These are phyloP conservation scores for Apiospora rasikravindrae DNA, from an alignment of 2,329 filamentous ascomycete species.

Conservation along the genomic window DNA sequence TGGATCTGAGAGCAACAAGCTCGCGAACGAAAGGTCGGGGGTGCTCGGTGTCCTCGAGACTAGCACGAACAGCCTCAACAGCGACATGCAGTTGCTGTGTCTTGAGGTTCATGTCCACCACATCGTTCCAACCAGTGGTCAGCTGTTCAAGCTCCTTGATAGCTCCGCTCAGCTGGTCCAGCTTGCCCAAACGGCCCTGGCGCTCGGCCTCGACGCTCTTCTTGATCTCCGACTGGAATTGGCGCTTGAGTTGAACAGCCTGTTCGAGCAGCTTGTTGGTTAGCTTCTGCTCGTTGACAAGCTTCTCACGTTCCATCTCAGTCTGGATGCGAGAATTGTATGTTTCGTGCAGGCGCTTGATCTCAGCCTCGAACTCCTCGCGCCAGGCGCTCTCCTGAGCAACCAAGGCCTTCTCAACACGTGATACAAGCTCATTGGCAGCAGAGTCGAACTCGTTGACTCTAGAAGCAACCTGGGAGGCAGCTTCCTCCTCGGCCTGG, in stretches of 20 bases:
- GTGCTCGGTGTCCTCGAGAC: constrained; percentile 74
- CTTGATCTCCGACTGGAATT: constrained; percentile 80
- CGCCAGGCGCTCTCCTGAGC: constrained; percentile 83
- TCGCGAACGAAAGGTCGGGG: constrained; percentile 90
- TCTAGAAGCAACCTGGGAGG: constrained; percentile 75
- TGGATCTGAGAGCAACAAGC: constrained; percentile 92
- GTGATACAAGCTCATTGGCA: constrained; percentile 83
- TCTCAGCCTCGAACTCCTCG: constrained; percentile 85
- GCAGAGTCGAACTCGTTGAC: constrained; percentile 83
- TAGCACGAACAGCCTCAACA: constrained; percentile 88
- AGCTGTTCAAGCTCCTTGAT: constrained; percentile 87
- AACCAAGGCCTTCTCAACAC: constrained; percentile 84
- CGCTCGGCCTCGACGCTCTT: constrained; percentile 88
- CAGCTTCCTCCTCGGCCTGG: constrained; percentile 71
- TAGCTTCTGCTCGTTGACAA: constrained; percentile 81
- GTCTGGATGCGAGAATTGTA: constrained; percentile 83
- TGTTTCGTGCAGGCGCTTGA: constrained; percentile 74
- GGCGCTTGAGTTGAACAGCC: constrained; percentile 83
- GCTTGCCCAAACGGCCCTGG: constrained; percentile 81
- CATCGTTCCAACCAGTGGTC: constrained; percentile 86
- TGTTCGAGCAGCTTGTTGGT: constrained; percentile 90
- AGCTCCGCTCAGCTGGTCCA: constrained; percentile 77
- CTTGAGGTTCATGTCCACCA: constrained; percentile 87
- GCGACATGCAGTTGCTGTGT: constrained; percentile 97
- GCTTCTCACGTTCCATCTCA: constrained; percentile 78